Evolutionary conservation across 2,329 filamentous ascomycete genomes (phyloP), one percentile per base, ranked within the genome.

Genomic region (Fusarium sp.): DNA sequence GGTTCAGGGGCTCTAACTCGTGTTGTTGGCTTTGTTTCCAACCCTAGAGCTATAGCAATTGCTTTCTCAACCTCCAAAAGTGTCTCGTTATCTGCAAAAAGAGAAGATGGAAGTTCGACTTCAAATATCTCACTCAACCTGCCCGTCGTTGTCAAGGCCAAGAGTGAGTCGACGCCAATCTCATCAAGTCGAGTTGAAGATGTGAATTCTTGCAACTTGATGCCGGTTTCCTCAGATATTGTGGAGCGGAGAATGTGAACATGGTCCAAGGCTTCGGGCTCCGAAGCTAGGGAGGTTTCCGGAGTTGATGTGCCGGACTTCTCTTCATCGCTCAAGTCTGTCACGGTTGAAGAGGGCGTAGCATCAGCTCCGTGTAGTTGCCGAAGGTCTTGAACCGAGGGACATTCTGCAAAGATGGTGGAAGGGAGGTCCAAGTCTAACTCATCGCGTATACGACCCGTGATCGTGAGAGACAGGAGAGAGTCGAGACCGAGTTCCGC

Each of bases 291-390:
- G 5, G 69, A 76, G 9, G 69, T 75, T 4, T 66, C 42, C 33
- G 70, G 66, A 1, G 75, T 77, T 7, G 73, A 75, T 16, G 60
- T 59, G 2, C 90, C 91, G 4, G 93, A 87, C 38, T 88, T 87
- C 64, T 87, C 88, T 80, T 93, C 91, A 66, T 93, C 90, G 70
- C 92, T 89, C 74, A 90, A 88, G 57, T 93, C 88, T 4, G 89
- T 90, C 91, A 73, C 87, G 85, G 16, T 88, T 85, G 60, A 93
- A 85, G 65, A 92, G 88, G 70, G 92, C 89, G 3, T 10, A 2
- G 22, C 40, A 4, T 55, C 44, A 6, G 27, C 33, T 1, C 72
- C 69, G 2, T 70, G 64, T 10, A 65, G 46, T 1, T 62, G 55
- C 35, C 69, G 71, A 14, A 78, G 66, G 14, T 76, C 69, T 7